A percentile compares a stretch with the other conserved stretches of the same genome.
phyloP scores from a whole-genome alignment of 768 basidiomycete species.

The Kwoniella botswanensis region DNA sequence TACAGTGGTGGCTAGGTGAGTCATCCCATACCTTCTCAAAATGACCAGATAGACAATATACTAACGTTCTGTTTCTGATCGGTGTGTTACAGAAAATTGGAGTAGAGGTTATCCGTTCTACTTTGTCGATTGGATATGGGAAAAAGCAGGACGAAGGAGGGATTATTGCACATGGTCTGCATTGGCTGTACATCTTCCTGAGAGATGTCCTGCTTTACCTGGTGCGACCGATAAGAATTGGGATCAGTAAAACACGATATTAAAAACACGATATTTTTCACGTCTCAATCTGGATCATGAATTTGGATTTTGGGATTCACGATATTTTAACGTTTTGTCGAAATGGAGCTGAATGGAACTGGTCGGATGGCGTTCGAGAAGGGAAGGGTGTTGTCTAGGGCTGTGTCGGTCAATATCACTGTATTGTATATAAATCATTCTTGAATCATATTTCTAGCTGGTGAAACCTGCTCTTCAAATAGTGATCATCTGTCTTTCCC shows the following conservation, averaged over 20 bases:
- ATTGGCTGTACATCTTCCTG: constrained; percentile 23
- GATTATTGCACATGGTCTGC: constrained; percentile 42
- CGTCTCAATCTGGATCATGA: neutral
- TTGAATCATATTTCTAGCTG: too few species aligned
- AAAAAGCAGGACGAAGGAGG: constrained; percentile 25
- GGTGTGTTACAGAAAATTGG: constrained; percentile 23
- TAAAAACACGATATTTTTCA: neutral
- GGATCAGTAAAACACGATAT: constrained; percentile 18
- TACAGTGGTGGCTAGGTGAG: constrained; percentile 38
- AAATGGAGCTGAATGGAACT: neutral
- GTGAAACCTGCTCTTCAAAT: too few species aligned
- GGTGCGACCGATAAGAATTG: constrained; percentile 23
- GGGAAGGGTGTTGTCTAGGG: too few species aligned
- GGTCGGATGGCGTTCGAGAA: too few species aligned
- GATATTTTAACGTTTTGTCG: neutral
- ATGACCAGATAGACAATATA: too few species aligned
- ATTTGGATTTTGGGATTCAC: neutral
- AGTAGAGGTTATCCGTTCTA: constrained; percentile 28
- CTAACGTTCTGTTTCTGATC: neutral
- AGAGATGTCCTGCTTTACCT: constrained; percentile 33
- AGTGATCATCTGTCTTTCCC: too few species aligned
- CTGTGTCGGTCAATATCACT: neutral
- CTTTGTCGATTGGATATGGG: constrained; percentile 43
- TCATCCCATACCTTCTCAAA: neutral
- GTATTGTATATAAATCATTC: neutral